Base-by-base conservation (phyloP, 768 basidiomycete species). In the Crepidotus variabilis region DNA sequence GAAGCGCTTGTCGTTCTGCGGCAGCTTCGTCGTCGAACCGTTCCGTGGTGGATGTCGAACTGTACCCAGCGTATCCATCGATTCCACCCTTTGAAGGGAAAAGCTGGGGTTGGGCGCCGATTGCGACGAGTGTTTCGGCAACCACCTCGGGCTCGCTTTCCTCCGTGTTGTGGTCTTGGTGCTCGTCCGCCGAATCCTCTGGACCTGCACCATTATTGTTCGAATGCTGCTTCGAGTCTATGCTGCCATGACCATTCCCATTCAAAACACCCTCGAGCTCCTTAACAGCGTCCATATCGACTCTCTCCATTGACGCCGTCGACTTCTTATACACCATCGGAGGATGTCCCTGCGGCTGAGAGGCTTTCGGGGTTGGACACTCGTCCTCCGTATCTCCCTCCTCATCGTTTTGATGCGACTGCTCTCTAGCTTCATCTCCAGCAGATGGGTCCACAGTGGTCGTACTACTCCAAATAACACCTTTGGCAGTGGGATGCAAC, bases 61-160 rank as follows among this genome's bases (percentile, higher is more conserved):
- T 68, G 52, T 70, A 68, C 0, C 70, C 63, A 8, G 36, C 35
- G 2, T 23, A 45, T 10, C 39, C 23, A 24, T 53, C 36, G 22
- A 53, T n/a, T 11, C 71, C 71, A 4, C 66, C 67, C 56, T 72
- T 68, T 5, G 67, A 66, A 1, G 71, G 66, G 60, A 75, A 72
- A 23, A 77, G 51, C 54, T 75, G 73, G 1, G 72, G 57, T 13
- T 71, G 72, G 22, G 57, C 66, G 4, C 75, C 74, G 43, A 75
- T 57, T n/a, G 73, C 72, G 23, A 77, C 35, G 2, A 71, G 62
- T 1, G 70, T 69, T 51, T 71, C 68, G 39, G 13, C 13, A 11
- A 43, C 14, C 14, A 43, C 39, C 39, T 43, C 39, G 39, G 11
- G 39, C 6, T 62, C 59, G n/a, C 52, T 59, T 20, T 57, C 52